Base-by-base conservation (phyloP, 1,139 yeast genomes). In the Ogataea hybrid region DNA sequence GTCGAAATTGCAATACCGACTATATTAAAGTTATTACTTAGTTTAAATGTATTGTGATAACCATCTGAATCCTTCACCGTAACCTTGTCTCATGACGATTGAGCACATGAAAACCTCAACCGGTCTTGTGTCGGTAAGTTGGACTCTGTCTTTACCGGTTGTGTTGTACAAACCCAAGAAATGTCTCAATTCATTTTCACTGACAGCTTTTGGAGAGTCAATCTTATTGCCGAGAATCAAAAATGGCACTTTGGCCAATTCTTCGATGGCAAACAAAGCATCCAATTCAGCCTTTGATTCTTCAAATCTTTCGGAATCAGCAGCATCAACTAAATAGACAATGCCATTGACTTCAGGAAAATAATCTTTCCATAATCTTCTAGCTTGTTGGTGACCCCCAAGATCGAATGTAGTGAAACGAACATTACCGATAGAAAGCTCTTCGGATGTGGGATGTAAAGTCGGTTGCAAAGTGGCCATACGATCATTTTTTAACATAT, bases 81-180 rank as follows among this genome's bases (percentile, higher is more conserved):
- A 89, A 56, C 97, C 97, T 65, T 86, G 87, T 76, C 96, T 87
- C 95, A 87, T 84, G 44, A 88, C 95, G 50, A 92, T 96, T 25
- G 96, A 88, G 67, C 96, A 92, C 97, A 94, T 92, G 69, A 81
- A 94, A 36, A 92, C 81, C 70, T 92, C 99, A 48, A 92, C 82
- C 41, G 99, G 97, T 72, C 98, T 84, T 49, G 82, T 84, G 49
- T 82, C 89, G 29, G 78, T 76, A 53, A 87, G 72, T 60, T 83
- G 82, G 38, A 72, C 76, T 51, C 81, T 82, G 51, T 81, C 81
- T 68, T 84, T 86, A 58, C 97, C 97, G 32, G 96, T 89, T 49
- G 96, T 89, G 59, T 81, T 81, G 68, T 79, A 83, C 61, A 94
- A 75, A 41, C 96, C 95, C 57, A 94, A 76, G 41, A 95, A 94